Evolutionary conservation across 768 basidiomycete genomes (phyloP), one percentile per base, ranked within the genome.

Genomic region (Tulasnella sp.): DNA sequence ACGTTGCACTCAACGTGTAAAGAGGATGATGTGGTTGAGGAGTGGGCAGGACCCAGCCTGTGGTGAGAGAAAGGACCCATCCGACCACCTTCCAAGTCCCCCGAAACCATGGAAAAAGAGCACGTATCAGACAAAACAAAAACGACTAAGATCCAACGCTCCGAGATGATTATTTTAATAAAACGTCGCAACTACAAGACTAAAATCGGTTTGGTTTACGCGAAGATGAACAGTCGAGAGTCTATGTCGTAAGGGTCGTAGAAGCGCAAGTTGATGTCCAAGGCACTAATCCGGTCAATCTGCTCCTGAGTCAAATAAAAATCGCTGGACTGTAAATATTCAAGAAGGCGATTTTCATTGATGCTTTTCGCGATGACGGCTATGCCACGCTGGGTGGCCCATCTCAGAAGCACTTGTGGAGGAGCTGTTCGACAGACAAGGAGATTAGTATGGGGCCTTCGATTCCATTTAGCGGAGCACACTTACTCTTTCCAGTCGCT

Each of bases 301-400:
- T 94, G 92, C 2, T 87, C 86, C n/a, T 88, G 86, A 9, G 88
- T 85, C 71, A 95, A 87, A 81, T 90, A 85, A 81, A 89, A 88
- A 46, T 83, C 83, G 80, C n/a, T n/a, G n/a, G n/a, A n/a, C n/a
- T n/a, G n/a, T n/a, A n/a, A n/a, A n/a, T n/a, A n/a, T n/a, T n/a
- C n/a, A 85, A 84, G 83, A 86, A 86, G 62, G 87, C 83, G 81
- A 92, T 94, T 94, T 83, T 91, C 85, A 24, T 83, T 80, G 3
- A 80, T 75, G 81, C 87, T 82, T 83, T 90, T 90, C 74, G 88
- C 89, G 87, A 95, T 95, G 71, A 93, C 94, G 80, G 95, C 89
- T 71, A 94, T 91, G 44, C 91, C 91, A 80, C 90, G 90, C 83
- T 94, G 92, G 18, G 91, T 92, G 1, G 92, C 90, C 94, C 94